A percentile compares a stretch with the other conserved stretches of the same genome.
phyloP scores from a whole-genome alignment of 768 basidiomycete species.

The Pulveroboletus sp. region DNA sequence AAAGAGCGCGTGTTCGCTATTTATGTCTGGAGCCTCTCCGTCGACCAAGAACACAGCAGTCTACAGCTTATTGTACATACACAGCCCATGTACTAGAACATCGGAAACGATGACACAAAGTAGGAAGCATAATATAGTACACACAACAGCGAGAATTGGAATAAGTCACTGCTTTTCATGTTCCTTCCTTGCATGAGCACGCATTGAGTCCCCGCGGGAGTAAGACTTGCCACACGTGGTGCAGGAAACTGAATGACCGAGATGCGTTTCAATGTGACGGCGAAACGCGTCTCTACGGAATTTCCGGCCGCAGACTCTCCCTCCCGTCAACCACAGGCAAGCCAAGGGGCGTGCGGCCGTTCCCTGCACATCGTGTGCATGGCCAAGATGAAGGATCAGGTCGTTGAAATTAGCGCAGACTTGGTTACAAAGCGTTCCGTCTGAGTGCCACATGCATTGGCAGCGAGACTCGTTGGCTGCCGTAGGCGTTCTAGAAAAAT shows the following conservation, averaged over 20 bases:
- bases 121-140: background rate
- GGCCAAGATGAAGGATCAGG: constrained; percentile 1
- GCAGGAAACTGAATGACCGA: background rate
- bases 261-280: constrained; percentile 10
- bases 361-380: constrained; percentile 4
- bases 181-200: background rate
- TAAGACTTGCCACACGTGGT: background rate
- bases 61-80: background rate
- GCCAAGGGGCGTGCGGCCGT: background rate
- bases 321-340: constrained; percentile 2
- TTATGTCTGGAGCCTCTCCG: too few relatives aligned
- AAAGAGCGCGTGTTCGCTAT: too few relatives aligned
- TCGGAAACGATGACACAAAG: background rate
- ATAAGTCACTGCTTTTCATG: background rate
- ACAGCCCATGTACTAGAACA: background rate
- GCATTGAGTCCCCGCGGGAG: constrained; percentile 5
- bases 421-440: background rate
- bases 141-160: background rate
- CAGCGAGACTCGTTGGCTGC: rapidly evolving
- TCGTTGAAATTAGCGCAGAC: background rate
- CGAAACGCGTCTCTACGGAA: background rate
- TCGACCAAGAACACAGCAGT: too few relatives aligned
- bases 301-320: background rate
- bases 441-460: constrained; percentile 9
- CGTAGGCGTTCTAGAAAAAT: background rate